Percentiles rank a stretch among this genome's conserved stretches.
phyloP scores from a whole-genome alignment of 1,284 basidiomycete species.

The Sanghuangporus weigelae region DNA sequence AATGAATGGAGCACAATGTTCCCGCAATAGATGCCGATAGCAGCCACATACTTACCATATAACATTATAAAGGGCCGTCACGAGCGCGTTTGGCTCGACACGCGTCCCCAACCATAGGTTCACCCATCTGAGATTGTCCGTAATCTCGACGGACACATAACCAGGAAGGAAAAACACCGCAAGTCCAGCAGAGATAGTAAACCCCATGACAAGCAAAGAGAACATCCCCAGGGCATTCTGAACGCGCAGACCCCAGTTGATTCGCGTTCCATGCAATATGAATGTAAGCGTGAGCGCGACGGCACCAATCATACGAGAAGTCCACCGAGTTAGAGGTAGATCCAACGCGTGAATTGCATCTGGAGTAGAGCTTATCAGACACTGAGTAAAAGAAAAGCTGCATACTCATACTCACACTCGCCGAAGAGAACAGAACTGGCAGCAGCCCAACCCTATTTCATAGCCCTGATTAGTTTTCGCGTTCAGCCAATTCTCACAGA shows the following conservation, averaged over 20 bases:
- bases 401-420: slow-evolving; percentile 44
- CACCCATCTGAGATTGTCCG: slow-evolving; percentile 47
- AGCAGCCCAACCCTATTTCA: slow-evolving; percentile 44
- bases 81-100: slow-evolving; percentile 47
- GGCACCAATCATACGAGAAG: slow-evolving; percentile 48
- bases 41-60: slow-evolving; percentile 45
- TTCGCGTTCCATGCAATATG: slow-evolving; percentile 50
- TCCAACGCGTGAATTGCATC: slow-evolving; percentile 50
- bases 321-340: slow-evolving; percentile 38
- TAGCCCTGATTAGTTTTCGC: slow-evolving; percentile 20
- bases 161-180: slow-evolving; percentile 44
- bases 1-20: neutral
- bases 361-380: slow-evolving; percentile 22
- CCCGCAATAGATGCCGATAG: neutral
- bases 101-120: slow-evolving; percentile 52
- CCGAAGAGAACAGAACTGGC: slow-evolving; percentile 59
- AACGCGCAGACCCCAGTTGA: slow-evolving; percentile 55
- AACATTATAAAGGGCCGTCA: slow-evolving; percentile 59
- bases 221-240: slow-evolving; percentile 64
- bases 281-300: slow-evolving; percentile 52
- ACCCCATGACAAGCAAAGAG: slow-evolving; percentile 55
- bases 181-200: slow-evolving; percentile 55
- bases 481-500: slow-evolving; percentile 16
- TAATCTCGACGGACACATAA: slow-evolving; percentile 38
- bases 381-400: neutral